Base-by-base conservation (phyloP, 2,329 filamentous ascomycete species). In the Pseudonectria foliicola region DNA sequence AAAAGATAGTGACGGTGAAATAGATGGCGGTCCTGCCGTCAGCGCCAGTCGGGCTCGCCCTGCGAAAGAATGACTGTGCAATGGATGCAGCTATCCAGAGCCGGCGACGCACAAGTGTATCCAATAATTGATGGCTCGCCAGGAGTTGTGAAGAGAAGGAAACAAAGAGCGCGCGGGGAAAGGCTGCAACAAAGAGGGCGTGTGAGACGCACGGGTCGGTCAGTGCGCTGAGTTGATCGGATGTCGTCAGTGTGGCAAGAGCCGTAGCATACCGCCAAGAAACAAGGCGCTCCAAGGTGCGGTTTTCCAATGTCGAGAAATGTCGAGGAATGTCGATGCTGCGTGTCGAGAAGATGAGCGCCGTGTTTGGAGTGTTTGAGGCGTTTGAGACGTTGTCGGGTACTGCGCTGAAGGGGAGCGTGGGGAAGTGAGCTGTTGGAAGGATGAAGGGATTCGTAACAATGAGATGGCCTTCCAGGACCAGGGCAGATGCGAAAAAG, bases 31-130 rank as follows among this genome's bases (percentile, higher is more conserved):
- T 44, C 61, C 63, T 43, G 64, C 63, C 63, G 62, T 57, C 41
- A 54, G 55, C 62, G 63, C 63, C 58, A 46, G 60, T 68, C 62
- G 64, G 61, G 59, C 57, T 60, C 68, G 67, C 65, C 68, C 68
- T 50, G 68, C 66, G 66, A 70, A 67, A 62, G 50, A 50, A 59
- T 62, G 64, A 67, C 61, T 56, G 54, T 59, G 60, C 54, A 23
- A 13, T 38, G 16, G 14, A 18, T 16, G 15, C 37, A 42, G 44
- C 42, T 50, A 41, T 42, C 38, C 43, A 43, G 44, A 45, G 39
- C 40, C 48, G 32, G 33, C 34, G 26, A 29, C 18, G 34, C 36
- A 25, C 16, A 15, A 34, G 33, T 35, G 28, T 26, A 29, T 13
- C 12, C 28, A 21, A 24, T 29, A 13, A 24, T 31, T 21, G 27